Evolutionary conservation across 352 stramenopile species (phyloP), one percentile per base, ranked within the genome.

Genomic region (Pythium rhizo-oryzae): DNA sequence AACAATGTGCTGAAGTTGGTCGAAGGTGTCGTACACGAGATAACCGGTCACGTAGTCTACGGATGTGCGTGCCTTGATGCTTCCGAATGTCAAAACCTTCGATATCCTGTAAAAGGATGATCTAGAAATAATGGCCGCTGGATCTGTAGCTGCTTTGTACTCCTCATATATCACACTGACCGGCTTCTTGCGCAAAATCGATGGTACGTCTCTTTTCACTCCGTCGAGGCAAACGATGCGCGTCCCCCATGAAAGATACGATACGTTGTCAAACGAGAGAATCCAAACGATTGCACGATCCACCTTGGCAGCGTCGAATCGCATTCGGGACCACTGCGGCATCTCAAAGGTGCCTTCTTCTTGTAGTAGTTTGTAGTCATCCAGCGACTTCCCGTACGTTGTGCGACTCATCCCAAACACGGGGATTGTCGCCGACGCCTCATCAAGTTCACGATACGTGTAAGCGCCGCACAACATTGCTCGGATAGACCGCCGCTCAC

Each of bases 211-310:
- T 23, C 62, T 23, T 0, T 6, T 28, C 33, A 25, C 24, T 1
- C 52, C 52, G 25, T 68, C 23, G 0, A 68, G 41, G 13, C 12
- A 2, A 12, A 68, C 49, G 15, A n/a, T 49, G 7, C 57, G 56
- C 15, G 61, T 68, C 1, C 61, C 61, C 61, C 52, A 68, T 9
- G 52, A 62, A 0, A 62, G n/a, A 15, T 62, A 68, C 12, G 61
- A 54, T 3, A 62, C 39, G 41, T 68, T 68, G 1, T 61, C 28
- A 8, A 37, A 61, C 28, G 61, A 16, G 1, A 67, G 24, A 19
- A 61, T 61, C 4, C 28, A 55, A 12, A 28, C 8, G 11, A 67
- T 56, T 0, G 61, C 61, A 21, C 24, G 1, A 8, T 56, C 33
- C 6, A 58, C 15, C 59, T n/a, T 43, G 59, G 41, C 6, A 46